These are phyloP conservation scores for Vaccinium vitisidaea DNA, from an alignment of 148 eudicot species.

Conservation along the genomic window DNA sequence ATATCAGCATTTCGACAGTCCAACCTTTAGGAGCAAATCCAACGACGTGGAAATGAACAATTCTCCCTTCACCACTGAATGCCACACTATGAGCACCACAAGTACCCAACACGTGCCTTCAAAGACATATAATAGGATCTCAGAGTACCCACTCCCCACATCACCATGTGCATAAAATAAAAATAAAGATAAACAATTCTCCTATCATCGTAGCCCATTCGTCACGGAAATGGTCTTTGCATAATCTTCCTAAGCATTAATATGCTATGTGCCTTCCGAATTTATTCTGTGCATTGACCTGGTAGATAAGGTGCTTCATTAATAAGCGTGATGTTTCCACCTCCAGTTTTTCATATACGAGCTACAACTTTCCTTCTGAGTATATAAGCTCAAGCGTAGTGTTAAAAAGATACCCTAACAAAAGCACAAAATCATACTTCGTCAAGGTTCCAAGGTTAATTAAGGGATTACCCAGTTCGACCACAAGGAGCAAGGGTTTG, in stretches of 20 bases:
- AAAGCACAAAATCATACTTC: too few species aligned
- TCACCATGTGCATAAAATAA: neutral
- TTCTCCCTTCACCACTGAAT: neutral
- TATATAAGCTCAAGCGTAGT: neutral
- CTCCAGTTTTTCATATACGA: neutral
- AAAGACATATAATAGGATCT: neutral
- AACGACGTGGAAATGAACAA: neutral
- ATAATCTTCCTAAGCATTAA: neutral
- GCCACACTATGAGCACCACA: neutral
- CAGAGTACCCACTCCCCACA: neutral
- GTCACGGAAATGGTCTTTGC: neutral
- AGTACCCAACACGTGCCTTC: neutral
- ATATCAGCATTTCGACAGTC: neutral
- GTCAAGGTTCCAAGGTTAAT: neutral
- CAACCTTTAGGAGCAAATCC: neutral
- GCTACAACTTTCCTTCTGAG: neutral
- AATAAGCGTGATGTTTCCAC: neutral
- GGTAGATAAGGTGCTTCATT: neutral
- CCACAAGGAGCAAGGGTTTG: neutral
- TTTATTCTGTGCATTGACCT: neutral
- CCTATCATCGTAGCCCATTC: neutral
- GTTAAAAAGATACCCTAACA: neutral
- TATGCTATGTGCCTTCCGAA: neutral
- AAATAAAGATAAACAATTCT: neutral
- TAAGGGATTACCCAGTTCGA: neutral